Base-by-base conservation (phyloP, 2,329 filamentous ascomycete genomes). In the Phyllachora maydis region DNA sequence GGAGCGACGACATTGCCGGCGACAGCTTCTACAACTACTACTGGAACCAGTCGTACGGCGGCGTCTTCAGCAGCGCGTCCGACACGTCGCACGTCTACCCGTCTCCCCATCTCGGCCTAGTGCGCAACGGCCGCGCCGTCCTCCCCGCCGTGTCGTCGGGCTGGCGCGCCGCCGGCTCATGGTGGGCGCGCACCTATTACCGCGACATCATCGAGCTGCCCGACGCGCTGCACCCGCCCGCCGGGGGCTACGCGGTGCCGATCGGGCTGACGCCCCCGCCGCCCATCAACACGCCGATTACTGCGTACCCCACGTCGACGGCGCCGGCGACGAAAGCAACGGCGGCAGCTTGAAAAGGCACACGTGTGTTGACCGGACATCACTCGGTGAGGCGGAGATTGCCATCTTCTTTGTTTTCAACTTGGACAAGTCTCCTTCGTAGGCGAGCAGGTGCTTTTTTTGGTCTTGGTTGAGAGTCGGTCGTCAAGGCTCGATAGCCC, bases 11-110 rank as follows among this genome's bases (percentile, higher is more conserved):
- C 14, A 11, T 7, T 19, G 17, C 14, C 21, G 23, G 35, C 6
- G 25, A 26, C 28, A 13, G 11, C 7, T 33, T 32, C 32, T 37
- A 20, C 23, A n/a, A n/a, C n/a, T n/a, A n/a, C n/a, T n/a, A n/a
- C n/a, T 36, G 23, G 29, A 37, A 37, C 31, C n/a, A 26, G 26
- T 40, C 36, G 20, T 42, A 42, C 30, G 35, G 36, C 31, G 39
- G 39, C 22, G n/a, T n/a, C n/a, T 35, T 41, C 31, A 27, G 24
- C 23, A 23, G 22, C 7, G 21, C 34, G 14, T 19, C 26, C 15
- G 30, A 11, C 20, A 14, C 11, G 12, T 14, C 23, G 27, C 15
- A 29, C 14, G 32, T 35, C 17, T 41, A 41, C 32, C 39, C 39
- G 14, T 25, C 29, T 16, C 38, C 39, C 14, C 37, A 38, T 28